phyloP scores from a whole-genome alignment of 2,329 filamentous ascomycete genomes.

The Truncatella angustata region DNA sequence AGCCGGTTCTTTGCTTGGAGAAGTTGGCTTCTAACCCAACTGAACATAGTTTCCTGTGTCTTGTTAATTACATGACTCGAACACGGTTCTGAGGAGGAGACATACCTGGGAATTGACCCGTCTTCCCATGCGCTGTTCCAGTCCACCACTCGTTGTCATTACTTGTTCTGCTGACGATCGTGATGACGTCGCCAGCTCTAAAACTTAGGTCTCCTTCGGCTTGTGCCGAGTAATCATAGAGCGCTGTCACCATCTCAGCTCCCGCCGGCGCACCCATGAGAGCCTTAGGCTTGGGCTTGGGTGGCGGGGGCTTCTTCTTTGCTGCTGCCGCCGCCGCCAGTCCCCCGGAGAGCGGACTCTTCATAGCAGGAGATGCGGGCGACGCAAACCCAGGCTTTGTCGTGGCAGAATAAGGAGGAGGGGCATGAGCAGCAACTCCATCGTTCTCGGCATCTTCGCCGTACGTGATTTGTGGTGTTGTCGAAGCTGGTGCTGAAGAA shows the following conservation, averaged over 20 bases:
- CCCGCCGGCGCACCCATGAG: constrained; percentile 60
- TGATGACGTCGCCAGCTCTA: constrained; percentile 81
- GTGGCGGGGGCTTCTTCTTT: constrained; percentile 73
- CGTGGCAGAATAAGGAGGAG: constrained; percentile 67
- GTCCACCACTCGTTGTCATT: constrained; percentile 99
- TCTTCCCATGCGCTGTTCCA: constrained; percentile 73
- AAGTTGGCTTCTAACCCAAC: constrained; percentile 28
- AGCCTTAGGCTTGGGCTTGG: constrained; percentile 77
- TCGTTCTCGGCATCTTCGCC: constrained; percentile 14
- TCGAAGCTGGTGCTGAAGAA: constrained; percentile 33
- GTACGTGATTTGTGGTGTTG: constrained; percentile 16
- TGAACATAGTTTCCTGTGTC: constrained; percentile 51
- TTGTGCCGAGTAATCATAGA: constrained; percentile 96
- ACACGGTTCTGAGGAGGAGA: constrained; percentile 11
- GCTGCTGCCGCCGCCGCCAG: constrained; percentile 50
- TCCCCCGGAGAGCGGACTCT: constrained; percentile 24
- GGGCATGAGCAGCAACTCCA: constrained; percentile 67
- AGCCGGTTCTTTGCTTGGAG: too few species aligned
- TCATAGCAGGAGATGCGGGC: constrained; percentile 27
- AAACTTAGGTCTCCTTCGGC: constrained; percentile 94
- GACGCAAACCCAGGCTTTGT: constrained; percentile 25
- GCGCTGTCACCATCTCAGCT: constrained; percentile 78
- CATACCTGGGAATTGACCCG: constrained; percentile 94
- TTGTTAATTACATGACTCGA: background rate
- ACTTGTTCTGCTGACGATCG: constrained; percentile 77